These are phyloP conservation scores for Oryza meridionalis DNA, from an alignment of 176 grass and related monocot species.

Conservation along the genomic window DNA sequence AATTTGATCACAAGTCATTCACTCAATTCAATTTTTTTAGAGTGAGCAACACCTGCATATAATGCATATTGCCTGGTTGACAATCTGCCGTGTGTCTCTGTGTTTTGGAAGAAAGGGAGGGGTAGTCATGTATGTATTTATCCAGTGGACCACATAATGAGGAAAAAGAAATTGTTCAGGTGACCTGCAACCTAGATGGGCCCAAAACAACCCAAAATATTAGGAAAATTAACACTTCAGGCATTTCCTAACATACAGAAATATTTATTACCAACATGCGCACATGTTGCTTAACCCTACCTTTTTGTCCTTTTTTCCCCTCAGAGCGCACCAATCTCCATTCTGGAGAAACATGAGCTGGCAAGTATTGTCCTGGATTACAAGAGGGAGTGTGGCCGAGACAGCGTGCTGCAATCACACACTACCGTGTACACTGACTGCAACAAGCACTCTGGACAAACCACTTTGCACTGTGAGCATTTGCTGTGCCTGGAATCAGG, in stretches of 20 bases:
- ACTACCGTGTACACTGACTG: conserved; percentile 63
- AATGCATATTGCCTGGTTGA: conserved; percentile 26
- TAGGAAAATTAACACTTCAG: background rate
- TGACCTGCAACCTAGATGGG: background rate
- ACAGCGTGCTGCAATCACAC: conserved; percentile 83
- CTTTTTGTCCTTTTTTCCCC: background rate
- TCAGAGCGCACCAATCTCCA: conserved; percentile 92
- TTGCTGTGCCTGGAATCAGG: conserved; percentile 82
- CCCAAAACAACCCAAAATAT: background rate
- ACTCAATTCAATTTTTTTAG: background rate
- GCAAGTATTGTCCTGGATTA: conserved; percentile 86
- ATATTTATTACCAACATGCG: background rate
- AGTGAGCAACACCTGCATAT: background rate
- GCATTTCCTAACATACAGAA: background rate
- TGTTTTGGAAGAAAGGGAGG: background rate
- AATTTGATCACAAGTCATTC: conserved; percentile 26
- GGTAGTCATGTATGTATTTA: background rate
- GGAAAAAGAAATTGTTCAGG: background rate
- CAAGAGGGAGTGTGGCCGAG: conserved; percentile 77
- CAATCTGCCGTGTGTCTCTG: background rate
- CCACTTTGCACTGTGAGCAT: conserved; percentile 81
- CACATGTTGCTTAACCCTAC: conserved; percentile 14
- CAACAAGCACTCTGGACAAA: conserved; percentile 38
- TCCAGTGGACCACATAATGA: background rate
- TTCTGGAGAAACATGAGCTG: conserved; percentile 92